Conservation (phyloP, 2,329 filamentous ascomycete genomes). For the Blumeria hordei region DNA sequence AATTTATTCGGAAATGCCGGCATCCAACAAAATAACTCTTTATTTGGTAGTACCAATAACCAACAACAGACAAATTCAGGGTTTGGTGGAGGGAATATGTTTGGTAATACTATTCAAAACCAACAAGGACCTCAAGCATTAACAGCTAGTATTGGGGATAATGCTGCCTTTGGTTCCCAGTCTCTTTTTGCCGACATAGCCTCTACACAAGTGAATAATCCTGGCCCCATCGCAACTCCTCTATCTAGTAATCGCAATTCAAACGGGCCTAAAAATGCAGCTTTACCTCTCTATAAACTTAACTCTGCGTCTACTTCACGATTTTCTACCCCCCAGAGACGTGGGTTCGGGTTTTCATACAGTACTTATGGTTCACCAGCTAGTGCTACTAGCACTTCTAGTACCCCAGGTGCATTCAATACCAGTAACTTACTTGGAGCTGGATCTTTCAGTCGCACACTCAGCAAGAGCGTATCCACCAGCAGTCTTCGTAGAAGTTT, state of each 20-base stretch:
- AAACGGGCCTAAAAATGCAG: conserved; percentile 40
- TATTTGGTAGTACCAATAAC: conserved; percentile 13
- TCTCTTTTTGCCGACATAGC: conserved; percentile 60
- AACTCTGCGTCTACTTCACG: conserved; percentile 60
- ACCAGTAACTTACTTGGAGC: conserved; percentile 44
- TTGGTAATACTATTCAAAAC: conserved; percentile 30
- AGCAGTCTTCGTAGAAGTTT: conserved; percentile 67
- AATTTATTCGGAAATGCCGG: conserved; percentile 27
- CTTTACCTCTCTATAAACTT: conserved; percentile 68
- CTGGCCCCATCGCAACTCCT: conserved; percentile 79
- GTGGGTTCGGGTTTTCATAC: conserved; percentile 78
- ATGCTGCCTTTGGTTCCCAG: conserved; percentile 74
- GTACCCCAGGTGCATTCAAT: conserved; percentile 41
- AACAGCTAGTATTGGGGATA: conserved; percentile 56
- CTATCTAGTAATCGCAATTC: conserved; percentile 36
- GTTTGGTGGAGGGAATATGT: conserved; percentile 32
- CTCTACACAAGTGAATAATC: conserved; percentile 35
- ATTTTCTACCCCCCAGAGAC: conserved; percentile 62
- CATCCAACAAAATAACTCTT: conserved; percentile 9
- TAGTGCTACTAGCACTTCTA: conserved; percentile 39
- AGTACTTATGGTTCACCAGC: conserved; percentile 71
- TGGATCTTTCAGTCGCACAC: conserved; percentile 31
- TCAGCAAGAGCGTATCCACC: conserved; percentile 73
- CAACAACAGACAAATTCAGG: conserved; percentile 25
- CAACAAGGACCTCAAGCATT: conserved; percentile 33